Base-by-base conservation (phyloP, 768 basidiomycete species). In the Boletus edulis region DNA sequence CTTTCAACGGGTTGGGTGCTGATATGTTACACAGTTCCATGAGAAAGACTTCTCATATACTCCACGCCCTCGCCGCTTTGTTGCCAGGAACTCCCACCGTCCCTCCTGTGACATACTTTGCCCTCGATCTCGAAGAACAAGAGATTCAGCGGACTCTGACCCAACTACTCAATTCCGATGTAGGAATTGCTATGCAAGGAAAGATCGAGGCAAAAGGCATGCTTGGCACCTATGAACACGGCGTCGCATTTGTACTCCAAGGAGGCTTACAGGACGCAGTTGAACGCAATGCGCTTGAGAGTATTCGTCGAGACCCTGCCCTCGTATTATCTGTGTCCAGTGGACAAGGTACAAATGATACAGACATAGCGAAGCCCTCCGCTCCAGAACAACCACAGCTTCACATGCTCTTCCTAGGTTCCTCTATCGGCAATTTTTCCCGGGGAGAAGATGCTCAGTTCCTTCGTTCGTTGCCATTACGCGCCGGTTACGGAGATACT, bases 321-420 rank as follows among this genome's bases (percentile, higher is more conserved):
- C 74, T 79, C 5, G 68, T 71, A 56, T 75, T 79, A 5, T 73
- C 63, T 9, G 49, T 60, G 11, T 65, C 79, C 12, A 60, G 71
- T 4, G 55, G 38, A 56, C 46, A 40, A 35, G 41, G 34, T 29
- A 43, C 43, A 12, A 24, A 48, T 20, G 57, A 56, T n/a, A 15
- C 47, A 18, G 42, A 49, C 13, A 34, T 17, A 12, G 55, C 44
- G 4, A 65, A 69, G 5, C 76, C 77, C 11, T 80, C 83, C 20
- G 81, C 80, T 1, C 81, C 79, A 40, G 81, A 78, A 20, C 68
- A 74, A 43, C 70, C 73, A 3, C 86, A 89, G 14, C 70, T 93
- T 32, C 94, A 97, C 65, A 75, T 98, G 50, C 75, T 98, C 57
- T 98, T 97, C 76, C 76, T 98, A 17, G 97, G 96, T 0, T 94